Evolutionary conservation across 2,329 filamentous ascomycete species (phyloP).

Genomic region (Monilinia aucupariae): DNA sequence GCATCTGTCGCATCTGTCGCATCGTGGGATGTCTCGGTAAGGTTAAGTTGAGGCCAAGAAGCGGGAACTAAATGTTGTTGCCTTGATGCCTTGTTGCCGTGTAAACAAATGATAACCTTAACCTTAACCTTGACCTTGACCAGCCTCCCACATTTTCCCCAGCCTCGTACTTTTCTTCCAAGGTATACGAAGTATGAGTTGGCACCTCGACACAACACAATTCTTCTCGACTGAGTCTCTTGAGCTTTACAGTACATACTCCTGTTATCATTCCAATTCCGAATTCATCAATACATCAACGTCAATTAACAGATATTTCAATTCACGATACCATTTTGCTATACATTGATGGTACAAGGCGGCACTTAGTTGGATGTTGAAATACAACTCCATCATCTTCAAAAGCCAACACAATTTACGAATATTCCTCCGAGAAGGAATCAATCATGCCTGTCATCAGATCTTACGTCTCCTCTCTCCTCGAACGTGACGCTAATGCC

Average conservation of each 20-base stretch:
- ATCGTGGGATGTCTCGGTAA: too few species aligned
- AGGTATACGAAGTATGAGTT: constrained; percentile 13
- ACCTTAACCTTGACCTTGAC: too few species aligned
- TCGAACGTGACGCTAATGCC: constrained; percentile 21
- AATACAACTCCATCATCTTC: constrained; percentile 7
- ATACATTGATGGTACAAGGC: constrained; percentile 10
- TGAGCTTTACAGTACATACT: background rate
- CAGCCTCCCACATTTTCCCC: constrained; percentile 17
- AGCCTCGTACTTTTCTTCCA: constrained; percentile 10
- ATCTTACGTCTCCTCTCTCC: constrained; percentile 25
- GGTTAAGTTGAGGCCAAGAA: background rate
- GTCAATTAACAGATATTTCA: background rate
- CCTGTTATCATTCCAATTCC: background rate
- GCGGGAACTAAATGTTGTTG: background rate
- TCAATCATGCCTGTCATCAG: constrained; percentile 31
- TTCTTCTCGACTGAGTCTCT: background rate
- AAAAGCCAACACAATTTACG: background rate
- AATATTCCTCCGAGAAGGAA: background rate
- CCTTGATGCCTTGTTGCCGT: constrained; percentile 11
- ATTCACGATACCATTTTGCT: constrained; percentile 1
- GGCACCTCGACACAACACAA: background rate
- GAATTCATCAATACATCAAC: background rate
- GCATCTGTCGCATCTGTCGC: too few species aligned
- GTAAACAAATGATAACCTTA: constrained; percentile 8
- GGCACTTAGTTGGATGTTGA: constrained; percentile 10